Base-by-base conservation (phyloP, 2,329 filamentous ascomycete genomes). In the Metarhizium robertsii region DNA sequence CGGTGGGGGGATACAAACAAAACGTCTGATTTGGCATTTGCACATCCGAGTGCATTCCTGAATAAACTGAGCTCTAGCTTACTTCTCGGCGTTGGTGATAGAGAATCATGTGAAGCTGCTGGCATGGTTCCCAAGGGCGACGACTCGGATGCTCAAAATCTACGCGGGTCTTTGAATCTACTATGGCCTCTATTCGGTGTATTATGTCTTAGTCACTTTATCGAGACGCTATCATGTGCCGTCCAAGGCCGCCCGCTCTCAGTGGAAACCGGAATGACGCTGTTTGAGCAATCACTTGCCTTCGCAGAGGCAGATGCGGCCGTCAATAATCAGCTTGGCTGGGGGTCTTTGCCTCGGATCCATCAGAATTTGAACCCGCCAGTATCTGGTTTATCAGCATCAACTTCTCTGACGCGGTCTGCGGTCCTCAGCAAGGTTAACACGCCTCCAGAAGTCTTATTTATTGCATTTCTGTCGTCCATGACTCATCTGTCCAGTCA, bases 301-400 rank as follows among this genome's bases (percentile, higher is more conserved):
- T 99, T 97, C 72, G 90, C 92, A 11, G 94, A 99, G 70, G 92
- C 92, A 8, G 94, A 99, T 68, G 87, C 89, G 34, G 88, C 92
- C 60, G 85, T 96, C 49, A 86, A 85, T 62, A 88, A 86, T 61
- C 88, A 91, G 52, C 80, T 96, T 14, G 86, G 86, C 13, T 83
- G 91, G 69, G 84, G 86, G 0, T 64, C 83, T 1, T 86, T 88
- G 60, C 66, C 79, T 54, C 75, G 79, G 48, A 70, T 73, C 13
- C 71, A 74, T 30, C 71, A 74, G 32, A 64, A 71, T 29, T 63
- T 72, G 2, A 69, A 64, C 50, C 55, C 60, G 3, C 32, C 57
- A 30, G 50, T 61, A 49, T 59, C 64, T 6, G 60, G 53, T 20
- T 45, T 65, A 14, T 65, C 64, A 47, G 66, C 59, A 25, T 62